Base-by-base conservation (phyloP, 2,329 filamentous ascomycete species). In the Plenodomus tracheiphilus region DNA sequence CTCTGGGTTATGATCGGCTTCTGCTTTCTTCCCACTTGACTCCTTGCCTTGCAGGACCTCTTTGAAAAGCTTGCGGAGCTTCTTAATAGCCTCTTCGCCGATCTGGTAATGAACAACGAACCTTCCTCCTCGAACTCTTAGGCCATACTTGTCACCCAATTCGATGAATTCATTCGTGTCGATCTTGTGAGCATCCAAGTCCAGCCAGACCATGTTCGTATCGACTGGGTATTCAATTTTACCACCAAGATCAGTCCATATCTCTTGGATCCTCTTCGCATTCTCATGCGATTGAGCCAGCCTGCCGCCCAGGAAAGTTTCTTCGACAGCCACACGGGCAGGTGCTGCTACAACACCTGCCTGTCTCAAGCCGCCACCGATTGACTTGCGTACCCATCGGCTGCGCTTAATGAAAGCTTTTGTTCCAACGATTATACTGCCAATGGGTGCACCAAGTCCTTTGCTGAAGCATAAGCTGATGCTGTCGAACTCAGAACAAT, bases 181-280 rank as follows among this genome's bases (percentile, higher is more conserved):
- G 25, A 86, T 68, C 0, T 82, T 81, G 10, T 82, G 81, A 1
- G 80, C 79, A 22, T 84, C 80, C 15, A 94, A 75, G 69, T 95
- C 86, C 49, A 95, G 65, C 90, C 89, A 96, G 28, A 90, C 84
- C 89, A 96, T 95, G 74, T 96, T 96, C n/a, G 91, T 95, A 66
- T 96, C 86, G 1, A 88, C 86, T 0, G 88, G 86, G 50, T 86
- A 79, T 17, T 79, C 72, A 47, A 91, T 73, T 71, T 81, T 83
- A 1, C 90, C 91, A 4, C 90, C 90, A 43, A 85, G 76, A 15
- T 74, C 75, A 4, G 77, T 81, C 91, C 91, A 96, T 56, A 88
- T 70, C 25, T 77, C 74, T 20, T 80, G 84, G 19, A 92, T 77
- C 59, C 76, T 76, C 69, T 81, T 81, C 2, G 89, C 88, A 22